Conservation (phyloP, 1,139 yeast species). For the Magnusiomyces tetraspermus region DNA sequence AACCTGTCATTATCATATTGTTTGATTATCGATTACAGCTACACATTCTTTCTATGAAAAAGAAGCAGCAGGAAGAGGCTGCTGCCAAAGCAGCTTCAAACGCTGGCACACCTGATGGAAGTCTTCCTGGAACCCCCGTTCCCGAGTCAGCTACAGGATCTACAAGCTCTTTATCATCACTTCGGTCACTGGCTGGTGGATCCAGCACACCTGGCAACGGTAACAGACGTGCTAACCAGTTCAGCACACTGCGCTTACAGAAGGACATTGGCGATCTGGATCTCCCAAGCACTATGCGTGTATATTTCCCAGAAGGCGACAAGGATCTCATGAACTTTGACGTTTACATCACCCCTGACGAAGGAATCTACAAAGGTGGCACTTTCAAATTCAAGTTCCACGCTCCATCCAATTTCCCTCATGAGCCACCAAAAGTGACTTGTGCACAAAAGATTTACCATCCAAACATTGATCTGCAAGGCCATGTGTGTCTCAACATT, state of each 20-base stretch:
- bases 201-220: not conserved
- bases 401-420: constrained; percentile 70
- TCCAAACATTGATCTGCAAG: constrained; percentile 85
- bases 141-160: constrained; percentile 2
- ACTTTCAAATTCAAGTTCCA: constrained; percentile 54
- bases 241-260: constrained; percentile 38
- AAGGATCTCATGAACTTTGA: constrained; percentile 50
- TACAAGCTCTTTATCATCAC: constrained; percentile 10
- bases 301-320: constrained; percentile 47
- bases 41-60: constrained; percentile 15
- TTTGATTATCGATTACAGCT: not conserved
- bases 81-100: constrained; percentile 24
- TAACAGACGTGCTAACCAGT: not conserved
- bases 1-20: too few species aligned
- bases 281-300: constrained; percentile 53
- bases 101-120: constrained; percentile 20
- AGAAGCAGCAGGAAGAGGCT: constrained; percentile 32
- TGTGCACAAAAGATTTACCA: constrained; percentile 72
- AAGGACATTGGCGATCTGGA: constrained; percentile 60
- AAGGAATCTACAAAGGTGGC: constrained; percentile 71
- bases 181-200: not conserved
- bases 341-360: constrained; percentile 58
- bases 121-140: constrained; percentile 7
- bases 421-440: constrained; percentile 81
- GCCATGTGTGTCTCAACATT: constrained; percentile 85